These are phyloP conservation scores for Colletotrichum cordylinicola DNA, from an alignment of 2,329 filamentous ascomycete species.

Conservation along the genomic window DNA sequence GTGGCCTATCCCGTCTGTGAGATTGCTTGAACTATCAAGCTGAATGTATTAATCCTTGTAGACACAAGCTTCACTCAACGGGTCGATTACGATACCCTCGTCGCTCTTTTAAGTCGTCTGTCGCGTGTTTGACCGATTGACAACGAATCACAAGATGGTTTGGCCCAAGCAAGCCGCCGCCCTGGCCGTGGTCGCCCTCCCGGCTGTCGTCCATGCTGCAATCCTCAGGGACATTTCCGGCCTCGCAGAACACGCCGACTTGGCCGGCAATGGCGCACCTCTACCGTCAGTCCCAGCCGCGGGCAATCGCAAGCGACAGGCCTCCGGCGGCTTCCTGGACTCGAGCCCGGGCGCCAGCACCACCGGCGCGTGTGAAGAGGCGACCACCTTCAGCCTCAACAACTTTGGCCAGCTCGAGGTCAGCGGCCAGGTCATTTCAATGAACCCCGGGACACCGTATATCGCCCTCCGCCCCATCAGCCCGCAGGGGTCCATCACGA, in stretches of 20 bases:
- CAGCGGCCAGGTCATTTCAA: not conserved
- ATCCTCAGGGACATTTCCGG: not conserved
- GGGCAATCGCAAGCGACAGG: not conserved
- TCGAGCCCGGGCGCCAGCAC: not conserved
- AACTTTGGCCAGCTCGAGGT: slow-evolving; percentile 3
- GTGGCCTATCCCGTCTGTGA: not conserved
- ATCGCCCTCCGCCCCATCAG: slow-evolving; percentile 1
- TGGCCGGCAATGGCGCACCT: not conserved
- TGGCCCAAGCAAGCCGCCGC: not conserved
- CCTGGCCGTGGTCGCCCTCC: not conserved
- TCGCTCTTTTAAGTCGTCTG: not conserved
- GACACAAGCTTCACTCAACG: not conserved
- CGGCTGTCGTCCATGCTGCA: not conserved
- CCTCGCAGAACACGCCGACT: not conserved
- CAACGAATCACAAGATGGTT: not conserved
- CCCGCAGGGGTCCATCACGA: not conserved
- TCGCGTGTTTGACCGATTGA: not conserved
- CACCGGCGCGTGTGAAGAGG: not conserved
- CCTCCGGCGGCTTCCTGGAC: not conserved
- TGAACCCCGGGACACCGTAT: slow-evolving; percentile 6
- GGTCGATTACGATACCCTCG: not conserved
- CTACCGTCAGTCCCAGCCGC: not conserved
- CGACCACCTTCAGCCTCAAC: not conserved
- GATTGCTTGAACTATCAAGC: not conserved
- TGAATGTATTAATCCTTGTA: not conserved